Percentiles rank a stretch among this genome's conserved stretches.
Evolutionary conservation across 1,139 yeast species (phyloP).

Genomic region (Pichia sp.): DNA sequence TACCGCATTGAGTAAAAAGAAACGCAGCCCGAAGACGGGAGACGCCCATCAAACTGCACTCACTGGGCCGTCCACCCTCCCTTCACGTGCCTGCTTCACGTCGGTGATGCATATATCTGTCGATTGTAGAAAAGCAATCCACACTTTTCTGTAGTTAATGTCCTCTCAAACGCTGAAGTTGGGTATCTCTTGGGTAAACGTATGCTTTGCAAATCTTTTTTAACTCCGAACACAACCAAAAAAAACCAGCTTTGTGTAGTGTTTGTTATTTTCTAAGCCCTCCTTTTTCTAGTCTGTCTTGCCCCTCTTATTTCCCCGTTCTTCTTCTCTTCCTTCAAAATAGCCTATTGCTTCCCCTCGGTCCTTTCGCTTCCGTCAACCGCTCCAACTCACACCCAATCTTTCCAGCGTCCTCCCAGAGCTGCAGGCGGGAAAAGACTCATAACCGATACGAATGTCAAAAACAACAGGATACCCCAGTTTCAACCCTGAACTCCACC

Average conservation of each 20-base stretch:
- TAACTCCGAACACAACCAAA: background rate
- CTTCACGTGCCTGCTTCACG: background rate
- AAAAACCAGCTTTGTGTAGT: background rate
- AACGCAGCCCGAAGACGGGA: background rate
- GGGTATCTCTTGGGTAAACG: background rate
- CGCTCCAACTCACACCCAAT: background rate
- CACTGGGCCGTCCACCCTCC: background rate
- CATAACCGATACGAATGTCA: background rate
- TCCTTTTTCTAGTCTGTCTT: background rate
- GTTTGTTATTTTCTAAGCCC: background rate
- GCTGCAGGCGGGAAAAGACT: background rate
- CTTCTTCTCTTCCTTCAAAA: background rate
- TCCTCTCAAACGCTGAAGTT: background rate
- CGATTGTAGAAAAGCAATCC: background rate
- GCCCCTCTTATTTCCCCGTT: background rate
- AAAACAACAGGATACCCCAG: background rate
- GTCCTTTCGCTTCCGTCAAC: background rate
- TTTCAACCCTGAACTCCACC: constrained; percentile 4
- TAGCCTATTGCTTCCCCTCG: background rate
- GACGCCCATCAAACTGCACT: background rate
- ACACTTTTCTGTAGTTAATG: background rate
- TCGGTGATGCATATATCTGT: background rate
- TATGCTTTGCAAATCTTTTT: background rate
- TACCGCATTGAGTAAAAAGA: constrained; percentile 3
- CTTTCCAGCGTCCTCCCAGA: background rate